Percentiles rank a stretch among this genome's conserved stretches.
Conservation (phyloP, 495 filamentous ascomycete genomes). For the Letharia lupina region DNA sequence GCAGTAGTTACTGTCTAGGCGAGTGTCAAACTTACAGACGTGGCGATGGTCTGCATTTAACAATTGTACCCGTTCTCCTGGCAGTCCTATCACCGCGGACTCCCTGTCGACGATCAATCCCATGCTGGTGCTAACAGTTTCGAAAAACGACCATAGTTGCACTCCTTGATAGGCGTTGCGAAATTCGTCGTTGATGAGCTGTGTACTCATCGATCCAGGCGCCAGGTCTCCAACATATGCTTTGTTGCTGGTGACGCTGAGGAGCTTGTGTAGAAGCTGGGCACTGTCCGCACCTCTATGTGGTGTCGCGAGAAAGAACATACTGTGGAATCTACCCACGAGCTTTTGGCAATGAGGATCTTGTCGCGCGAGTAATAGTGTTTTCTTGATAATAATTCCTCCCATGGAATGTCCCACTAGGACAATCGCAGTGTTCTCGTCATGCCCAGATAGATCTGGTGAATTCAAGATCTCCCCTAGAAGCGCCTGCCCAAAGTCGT, state of each 20-base stretch:
- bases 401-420: constrained; percentile 48
- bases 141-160: constrained; percentile 25
- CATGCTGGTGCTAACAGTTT: constrained; percentile 13
- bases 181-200: constrained; percentile 32
- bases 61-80: constrained; percentile 30
- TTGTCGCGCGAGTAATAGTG: constrained; percentile 23
- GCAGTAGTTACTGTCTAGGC: constrained; percentile 35
- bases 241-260: constrained; percentile 1
- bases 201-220: constrained; percentile 19
- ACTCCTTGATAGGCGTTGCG: constrained; percentile 23
- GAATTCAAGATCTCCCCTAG: constrained; percentile 29
- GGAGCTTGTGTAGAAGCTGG: constrained; percentile 27
- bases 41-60: constrained; percentile 40
- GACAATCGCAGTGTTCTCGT: constrained; percentile 20
- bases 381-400: constrained; percentile 45
- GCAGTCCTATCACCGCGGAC: constrained; percentile 37
- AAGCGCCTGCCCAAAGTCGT: constrained; percentile 38
- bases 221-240: constrained; percentile 13
- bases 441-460: background rate
- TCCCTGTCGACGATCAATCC: constrained; percentile 35
- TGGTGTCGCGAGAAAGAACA: constrained; percentile 44
- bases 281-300: constrained; percentile 44
- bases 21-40: constrained; percentile 40
- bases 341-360: constrained; percentile 23
- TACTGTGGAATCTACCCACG: constrained; percentile 31